phyloP scores from a whole-genome alignment of 2,329 filamentous ascomycete genomes.

The Lomentospora prolificans region DNA sequence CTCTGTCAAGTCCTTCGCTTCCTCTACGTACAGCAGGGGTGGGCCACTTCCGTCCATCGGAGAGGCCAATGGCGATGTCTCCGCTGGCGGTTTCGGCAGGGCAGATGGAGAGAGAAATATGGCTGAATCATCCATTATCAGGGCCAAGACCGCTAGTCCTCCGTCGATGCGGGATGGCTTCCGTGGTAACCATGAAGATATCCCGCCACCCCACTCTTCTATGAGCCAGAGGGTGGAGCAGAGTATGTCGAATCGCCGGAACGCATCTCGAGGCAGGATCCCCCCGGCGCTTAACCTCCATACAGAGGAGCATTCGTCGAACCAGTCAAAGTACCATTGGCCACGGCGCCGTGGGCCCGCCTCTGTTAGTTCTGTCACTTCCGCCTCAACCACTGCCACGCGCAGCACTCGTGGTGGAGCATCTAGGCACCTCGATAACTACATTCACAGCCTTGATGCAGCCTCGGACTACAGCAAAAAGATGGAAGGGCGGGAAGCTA shows the following conservation, averaged over 20 bases:
- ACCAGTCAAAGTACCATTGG: constrained; percentile 42
- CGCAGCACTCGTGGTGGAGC: constrained; percentile 36
- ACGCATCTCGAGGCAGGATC: constrained; percentile 69
- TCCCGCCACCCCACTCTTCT: constrained; percentile 53
- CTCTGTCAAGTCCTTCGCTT: constrained; percentile 50
- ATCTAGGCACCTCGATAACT: constrained; percentile 63
- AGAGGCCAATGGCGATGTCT: constrained; percentile 29
- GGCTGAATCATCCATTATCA: constrained; percentile 40
- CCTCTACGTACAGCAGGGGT: constrained; percentile 49
- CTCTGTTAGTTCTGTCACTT: constrained; percentile 50
- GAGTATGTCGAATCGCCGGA: constrained; percentile 40
- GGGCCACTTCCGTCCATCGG: constrained; percentile 70
- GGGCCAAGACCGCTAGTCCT: constrained; percentile 58
- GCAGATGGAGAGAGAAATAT: constrained; percentile 9
- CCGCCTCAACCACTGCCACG: constrained; percentile 42
- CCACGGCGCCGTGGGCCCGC: constrained; percentile 43
- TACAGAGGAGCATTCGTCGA: constrained; percentile 46
- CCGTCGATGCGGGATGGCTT: constrained; percentile 48
- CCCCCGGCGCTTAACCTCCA: constrained; percentile 60
- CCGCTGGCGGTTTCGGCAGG: not conserved
- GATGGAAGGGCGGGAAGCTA: constrained; percentile 37
- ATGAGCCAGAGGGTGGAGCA: constrained; percentile 52
- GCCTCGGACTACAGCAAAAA: constrained; percentile 54
- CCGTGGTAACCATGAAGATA: constrained; percentile 19
- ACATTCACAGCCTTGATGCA: constrained; percentile 77